Base-by-base conservation (phyloP, 2,329 filamentous ascomycete species). In the Cytospora leucostoma region DNA sequence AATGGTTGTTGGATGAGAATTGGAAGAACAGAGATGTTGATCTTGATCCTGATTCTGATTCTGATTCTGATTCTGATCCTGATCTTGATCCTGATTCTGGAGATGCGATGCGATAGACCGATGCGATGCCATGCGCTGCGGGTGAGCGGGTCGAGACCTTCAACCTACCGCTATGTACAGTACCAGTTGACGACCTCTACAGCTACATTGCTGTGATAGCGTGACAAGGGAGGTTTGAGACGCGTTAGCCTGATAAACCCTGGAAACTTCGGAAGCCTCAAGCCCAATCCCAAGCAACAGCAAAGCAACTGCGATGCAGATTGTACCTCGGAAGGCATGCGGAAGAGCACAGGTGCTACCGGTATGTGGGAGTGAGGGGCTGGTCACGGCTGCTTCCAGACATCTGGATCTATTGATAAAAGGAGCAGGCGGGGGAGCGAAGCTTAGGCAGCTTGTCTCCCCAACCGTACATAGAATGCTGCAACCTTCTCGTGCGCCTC, bases 1-100 rank as follows among this genome's bases (percentile, higher is more conserved):
- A 70, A 70, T 68, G 69, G 66, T 63, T 64, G 59, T 27, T 27
- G 27, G 27, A 57, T 61, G 64, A 66, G 67, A 64, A 67, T 67
- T 68, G 66, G 68, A 70, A 66, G 67, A 68, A 65, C 44, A 47
- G 21, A 21, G 44, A 47, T 27, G 2, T 4, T 27, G 27, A 27
- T 27, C 27, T 4, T 27, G 27, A 27, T 27, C 27, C 27, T 27
- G 27, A 27, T 27, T 4, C 27, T 27, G 27, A 27, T 27, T 4
- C 2, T 27, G 27, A 27, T 27, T 4, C 27, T 27, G 27, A 27
- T 27, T 4, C 2, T 27, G 27, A 27, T 27, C 27, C 27, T 27
- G 27, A 27, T 27, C 27, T 3, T 27, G 4, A 27, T 27, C 27
- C 27, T 27, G 27, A 27, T 47, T n/a, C 19, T 7, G 32, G 50